Conservation (phyloP, 176 grass and related monocot species). For the Canna indica region DNA sequence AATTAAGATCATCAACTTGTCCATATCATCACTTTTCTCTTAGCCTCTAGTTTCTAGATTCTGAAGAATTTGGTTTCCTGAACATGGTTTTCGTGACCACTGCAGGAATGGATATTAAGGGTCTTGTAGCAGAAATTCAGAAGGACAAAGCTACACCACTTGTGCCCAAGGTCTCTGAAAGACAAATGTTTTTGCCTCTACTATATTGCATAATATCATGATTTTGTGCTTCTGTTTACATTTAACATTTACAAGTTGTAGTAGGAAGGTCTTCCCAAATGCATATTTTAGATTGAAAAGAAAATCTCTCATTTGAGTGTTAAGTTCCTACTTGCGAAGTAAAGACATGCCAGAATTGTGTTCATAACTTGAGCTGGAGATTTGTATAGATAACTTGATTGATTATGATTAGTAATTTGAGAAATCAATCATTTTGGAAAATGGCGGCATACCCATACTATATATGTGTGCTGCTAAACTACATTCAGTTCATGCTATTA, state of each 20-base stretch:
- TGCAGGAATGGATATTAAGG: constrained; percentile 99
- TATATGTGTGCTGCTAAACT: neutral
- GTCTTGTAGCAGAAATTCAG: constrained; percentile 79
- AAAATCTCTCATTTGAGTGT: neutral
- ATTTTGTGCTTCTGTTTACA: neutral
- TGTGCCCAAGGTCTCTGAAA: constrained; percentile 75
- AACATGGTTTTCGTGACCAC: constrained; percentile 51
- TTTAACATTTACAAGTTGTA: neutral
- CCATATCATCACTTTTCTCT: neutral
- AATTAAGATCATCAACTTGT: constrained; percentile 4
- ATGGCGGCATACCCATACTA: too few relatives aligned
- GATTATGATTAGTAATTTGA: neutral
- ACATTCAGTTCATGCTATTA: neutral
- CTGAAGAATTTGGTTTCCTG: constrained; percentile 48
- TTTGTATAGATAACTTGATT: neutral
- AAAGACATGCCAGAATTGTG: neutral
- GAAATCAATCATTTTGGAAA: too few relatives aligned
- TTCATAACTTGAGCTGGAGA: neutral
- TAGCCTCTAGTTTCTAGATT: constrained; percentile 26
- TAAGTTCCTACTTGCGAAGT: neutral
- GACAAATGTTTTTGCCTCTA: constrained; percentile 9
- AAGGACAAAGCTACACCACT: constrained; percentile 73
- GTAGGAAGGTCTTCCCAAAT: neutral
- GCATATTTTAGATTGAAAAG: neutral
- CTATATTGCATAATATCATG: neutral